Evolutionary conservation across 352 stramenopile species (phyloP).

Genomic region (Phytophthora citrophthora): DNA sequence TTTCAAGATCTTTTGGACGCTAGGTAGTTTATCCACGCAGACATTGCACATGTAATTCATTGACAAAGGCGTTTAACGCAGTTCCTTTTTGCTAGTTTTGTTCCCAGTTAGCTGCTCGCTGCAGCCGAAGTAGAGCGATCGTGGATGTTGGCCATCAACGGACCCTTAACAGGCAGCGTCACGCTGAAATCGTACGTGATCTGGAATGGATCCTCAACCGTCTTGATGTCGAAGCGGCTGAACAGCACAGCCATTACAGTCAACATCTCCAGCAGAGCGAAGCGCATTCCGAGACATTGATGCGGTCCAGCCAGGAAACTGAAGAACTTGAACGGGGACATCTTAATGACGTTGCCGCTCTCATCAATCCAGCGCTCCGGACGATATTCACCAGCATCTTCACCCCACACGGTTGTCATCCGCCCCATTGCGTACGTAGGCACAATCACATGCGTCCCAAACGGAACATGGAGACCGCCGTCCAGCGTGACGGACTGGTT

Average conservation of each 20-base stretch:
- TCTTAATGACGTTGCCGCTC: slow-evolving; percentile 48
- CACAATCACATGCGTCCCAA: slow-evolving; percentile 51
- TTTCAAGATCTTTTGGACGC: too few relatives aligned
- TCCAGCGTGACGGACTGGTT: slow-evolving; percentile 54
- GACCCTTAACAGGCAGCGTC: slow-evolving; percentile 43
- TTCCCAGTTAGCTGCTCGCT: slow-evolving; percentile 6
- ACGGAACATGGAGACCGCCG: slow-evolving; percentile 61
- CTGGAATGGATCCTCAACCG: slow-evolving; percentile 39
- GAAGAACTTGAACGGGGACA: slow-evolving; percentile 44
- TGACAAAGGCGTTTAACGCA: background rate
- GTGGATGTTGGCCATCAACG: slow-evolving; percentile 32
- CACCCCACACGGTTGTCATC: slow-evolving; percentile 54
- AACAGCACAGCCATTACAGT: slow-evolving; percentile 46
- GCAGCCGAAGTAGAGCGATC: slow-evolving; percentile 9
- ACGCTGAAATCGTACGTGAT: slow-evolving; percentile 54
- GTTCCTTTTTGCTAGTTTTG: too few relatives aligned
- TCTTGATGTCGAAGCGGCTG: slow-evolving; percentile 48
- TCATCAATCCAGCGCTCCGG: slow-evolving; percentile 63
- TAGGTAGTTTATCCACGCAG: too few relatives aligned
- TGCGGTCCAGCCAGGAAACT: slow-evolving; percentile 65
- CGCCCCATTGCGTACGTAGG: slow-evolving; percentile 56
- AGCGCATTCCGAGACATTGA: slow-evolving; percentile 56
- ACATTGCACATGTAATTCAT: background rate
- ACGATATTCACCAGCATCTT: slow-evolving; percentile 43
- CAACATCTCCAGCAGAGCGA: slow-evolving; percentile 59